Conservation (phyloP, 805 yeast genomes). For the Candida railenensis region DNA sequence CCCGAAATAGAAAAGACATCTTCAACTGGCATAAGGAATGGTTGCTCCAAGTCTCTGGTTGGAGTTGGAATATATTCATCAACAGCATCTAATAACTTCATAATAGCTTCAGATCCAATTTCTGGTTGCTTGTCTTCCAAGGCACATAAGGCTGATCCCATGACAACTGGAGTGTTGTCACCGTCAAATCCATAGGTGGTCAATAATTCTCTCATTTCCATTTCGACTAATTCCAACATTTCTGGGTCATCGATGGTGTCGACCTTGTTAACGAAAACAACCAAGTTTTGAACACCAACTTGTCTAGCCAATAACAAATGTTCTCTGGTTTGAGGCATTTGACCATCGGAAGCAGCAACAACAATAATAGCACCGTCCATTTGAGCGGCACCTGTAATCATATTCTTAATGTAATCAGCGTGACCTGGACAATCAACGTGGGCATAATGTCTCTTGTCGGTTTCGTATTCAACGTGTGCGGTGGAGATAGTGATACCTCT, state of each 20-base stretch:
- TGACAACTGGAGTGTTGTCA: constrained; percentile 94
- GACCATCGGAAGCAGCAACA: constrained; percentile 98
- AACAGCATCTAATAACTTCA: constrained; percentile 83
- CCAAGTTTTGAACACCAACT: constrained; percentile 97
- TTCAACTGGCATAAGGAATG: constrained; percentile 96
- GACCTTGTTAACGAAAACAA: constrained; percentile 96
- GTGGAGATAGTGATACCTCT: constrained; percentile 99
- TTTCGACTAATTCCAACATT: constrained; percentile 98
- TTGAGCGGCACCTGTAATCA: constrained; percentile 99
- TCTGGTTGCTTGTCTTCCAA: constrained; percentile 85
- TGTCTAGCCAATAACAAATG: constrained; percentile 98
- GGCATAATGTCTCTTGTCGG: constrained; percentile 92
- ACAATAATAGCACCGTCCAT: constrained; percentile 99
- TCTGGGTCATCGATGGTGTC: constrained; percentile 98
- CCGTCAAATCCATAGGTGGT: constrained; percentile 94
- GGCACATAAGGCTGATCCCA: constrained; percentile 99
- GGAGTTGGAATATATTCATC: constrained; percentile 97
- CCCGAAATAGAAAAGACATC: constrained; percentile 98
- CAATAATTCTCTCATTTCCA: constrained; percentile 99
- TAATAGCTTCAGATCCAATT: constrained; percentile 84
- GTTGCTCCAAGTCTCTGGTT: constrained; percentile 89
- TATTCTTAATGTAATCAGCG: constrained; percentile 97
- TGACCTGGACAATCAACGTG: constrained; percentile 99
- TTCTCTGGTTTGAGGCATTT: constrained; percentile 99
- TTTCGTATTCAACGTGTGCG: constrained; percentile 97